A percentile compares a stretch with the other conserved stretches of the same genome.
phyloP scores from a whole-genome alignment of 306 rosid genomes.

The Senna tora region DNA sequence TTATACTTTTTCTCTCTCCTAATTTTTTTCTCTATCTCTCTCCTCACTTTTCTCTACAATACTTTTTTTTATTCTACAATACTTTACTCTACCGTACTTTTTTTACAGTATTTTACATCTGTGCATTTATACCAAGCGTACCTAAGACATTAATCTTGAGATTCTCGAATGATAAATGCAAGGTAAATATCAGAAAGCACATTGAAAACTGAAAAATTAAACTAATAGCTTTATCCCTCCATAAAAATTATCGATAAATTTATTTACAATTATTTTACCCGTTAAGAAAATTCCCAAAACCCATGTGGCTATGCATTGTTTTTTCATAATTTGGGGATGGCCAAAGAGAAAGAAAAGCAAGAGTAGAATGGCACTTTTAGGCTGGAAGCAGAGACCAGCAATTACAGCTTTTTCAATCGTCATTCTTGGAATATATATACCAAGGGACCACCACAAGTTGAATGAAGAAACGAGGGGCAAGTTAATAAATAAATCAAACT shows the following conservation, averaged over 20 bases:
- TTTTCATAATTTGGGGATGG: not conserved
- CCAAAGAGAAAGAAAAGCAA: constrained; percentile 31
- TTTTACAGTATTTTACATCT: too few relatives aligned
- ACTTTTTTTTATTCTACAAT: too few relatives aligned
- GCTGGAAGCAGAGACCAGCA: constrained; percentile 51
- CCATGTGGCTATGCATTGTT: not conserved
- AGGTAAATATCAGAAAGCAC: not conserved
- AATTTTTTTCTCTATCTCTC: too few relatives aligned
- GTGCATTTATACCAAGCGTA: too few relatives aligned
- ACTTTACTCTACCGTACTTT: too few relatives aligned
- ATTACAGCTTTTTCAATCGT: constrained; percentile 29
- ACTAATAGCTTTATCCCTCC: too few relatives aligned
- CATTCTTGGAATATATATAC: constrained; percentile 15
- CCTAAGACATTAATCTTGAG: not conserved
- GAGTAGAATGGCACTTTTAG: constrained; percentile 50
- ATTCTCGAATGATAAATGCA: not conserved
- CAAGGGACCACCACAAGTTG: constrained; percentile 11
- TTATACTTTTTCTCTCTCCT: too few relatives aligned
- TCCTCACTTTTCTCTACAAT: too few relatives aligned
- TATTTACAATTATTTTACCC: not conserved
- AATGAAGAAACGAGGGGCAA: not conserved
- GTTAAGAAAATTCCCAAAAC: not conserved
- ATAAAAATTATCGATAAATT: too few relatives aligned
- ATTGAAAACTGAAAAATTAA: not conserved
- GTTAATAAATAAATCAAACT: not conserved